These are phyloP conservation scores for Naganishia sp. DNA, from an alignment of 1,284 basidiomycete species.

Conservation along the genomic window DNA sequence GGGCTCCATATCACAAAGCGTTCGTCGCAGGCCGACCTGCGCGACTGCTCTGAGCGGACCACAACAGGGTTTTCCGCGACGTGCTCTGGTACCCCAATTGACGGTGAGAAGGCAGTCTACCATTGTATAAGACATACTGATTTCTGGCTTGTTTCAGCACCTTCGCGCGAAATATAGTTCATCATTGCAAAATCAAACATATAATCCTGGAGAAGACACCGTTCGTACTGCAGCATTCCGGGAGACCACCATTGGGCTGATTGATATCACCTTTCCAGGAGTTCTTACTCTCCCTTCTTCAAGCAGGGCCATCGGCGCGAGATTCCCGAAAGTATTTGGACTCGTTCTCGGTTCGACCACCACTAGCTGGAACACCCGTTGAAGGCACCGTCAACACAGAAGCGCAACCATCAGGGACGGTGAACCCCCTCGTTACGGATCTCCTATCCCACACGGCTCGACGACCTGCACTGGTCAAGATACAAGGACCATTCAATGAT, in stretches of 20 bases:
- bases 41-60: no score
- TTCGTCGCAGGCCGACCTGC: background rate
- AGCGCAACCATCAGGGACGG: conserved; percentile 36
- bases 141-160: background rate
- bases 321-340: conserved; percentile 88
- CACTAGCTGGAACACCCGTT: conserved; percentile 47
- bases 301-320: conserved; percentile 86
- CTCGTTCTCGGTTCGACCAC: conserved; percentile 63
- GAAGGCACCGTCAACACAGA: conserved; percentile 39
- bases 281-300: conserved; percentile 92
- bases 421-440: conserved; percentile 70
- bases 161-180: conserved; percentile 15
- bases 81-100: no score
- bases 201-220: conserved; percentile 26
- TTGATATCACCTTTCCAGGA: conserved; percentile 61
- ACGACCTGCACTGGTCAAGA: conserved; percentile 80
- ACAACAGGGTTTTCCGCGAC: no score
- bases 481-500: conserved; percentile 97
- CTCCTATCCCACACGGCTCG: conserved; percentile 73
- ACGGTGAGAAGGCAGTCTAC: no score
- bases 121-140: no score
- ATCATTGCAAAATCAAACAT: conserved; percentile 9
- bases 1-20: conserved; percentile 1
- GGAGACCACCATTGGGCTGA: background rate
- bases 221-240: background rate